Base-by-base conservation (phyloP, 2,329 filamentous ascomycete genomes). In the Apiospora hydei region DNA sequence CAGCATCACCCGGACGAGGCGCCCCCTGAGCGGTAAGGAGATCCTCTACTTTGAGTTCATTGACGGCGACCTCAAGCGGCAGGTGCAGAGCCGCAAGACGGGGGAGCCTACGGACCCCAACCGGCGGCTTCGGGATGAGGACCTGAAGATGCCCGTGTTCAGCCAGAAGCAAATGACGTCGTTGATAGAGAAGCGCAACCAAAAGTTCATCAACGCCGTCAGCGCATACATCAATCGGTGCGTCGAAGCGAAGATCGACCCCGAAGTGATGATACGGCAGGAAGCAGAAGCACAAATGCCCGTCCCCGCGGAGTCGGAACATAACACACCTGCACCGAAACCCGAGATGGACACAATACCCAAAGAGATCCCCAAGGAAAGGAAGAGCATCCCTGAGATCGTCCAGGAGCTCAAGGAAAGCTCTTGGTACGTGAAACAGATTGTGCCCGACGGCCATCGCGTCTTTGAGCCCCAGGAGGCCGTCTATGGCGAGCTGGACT, bases 1-100 rank as follows among this genome's bases (percentile, higher is more conserved):
- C 77, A 72, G 24, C 75, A 73, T 16, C 79, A 80, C 51, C 78
- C 77, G 51, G 81, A 79, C 49, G 80, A 80, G 47, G 71, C 70
- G 67, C 73, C 72, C 72, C 77, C 80, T 53, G 77, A 84, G 73
- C 18, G 85, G 85, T 1, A 88, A 88, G 69, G 91, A 97, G 76
- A 92, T 98, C 21, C 83, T 99, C 34, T 89, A 96, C 47, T 97
- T 99, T 77, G 96, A 98, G 80, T 98, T 97, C 76, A 83, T 97
- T 24, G 96, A 98, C 80, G 95, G 93, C 0, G 96, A 98, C 79
- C 82, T 98, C 76, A 98, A 95, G 83, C 88, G 93, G 53, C 92
- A 97, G 79, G 92, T 95, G 0, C 85, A 88, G 70, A 85, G 92
- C 80, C 88, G 90, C 70, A 93, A 93, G 80, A 94, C 92, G 0